phyloP scores from a whole-genome alignment of 169 alveolate species.

The Plasmodium malariae region DNA sequence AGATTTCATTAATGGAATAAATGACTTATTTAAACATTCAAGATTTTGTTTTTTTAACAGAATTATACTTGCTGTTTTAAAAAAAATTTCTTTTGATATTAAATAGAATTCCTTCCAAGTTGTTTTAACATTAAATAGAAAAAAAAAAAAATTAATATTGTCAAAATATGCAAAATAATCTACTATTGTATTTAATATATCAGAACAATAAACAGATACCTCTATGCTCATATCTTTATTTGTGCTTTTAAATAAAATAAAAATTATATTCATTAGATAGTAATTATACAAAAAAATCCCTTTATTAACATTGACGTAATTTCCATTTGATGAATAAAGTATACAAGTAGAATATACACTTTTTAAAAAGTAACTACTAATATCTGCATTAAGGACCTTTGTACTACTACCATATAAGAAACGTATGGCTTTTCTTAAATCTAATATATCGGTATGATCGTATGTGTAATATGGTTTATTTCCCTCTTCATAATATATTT shows the following conservation, averaged over 20 bases:
- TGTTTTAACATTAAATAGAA: slow-evolving; percentile 66
- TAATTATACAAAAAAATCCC: slow-evolving; percentile 53
- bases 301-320: slow-evolving; percentile 6
- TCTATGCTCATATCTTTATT: slow-evolving; percentile 77
- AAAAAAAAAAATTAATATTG: slow-evolving; percentile 67
- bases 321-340: slow-evolving; percentile 14
- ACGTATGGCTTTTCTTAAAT: slow-evolving; percentile 2
- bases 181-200: slow-evolving; percentile 39
- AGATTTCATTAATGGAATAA: slow-evolving; percentile 43
- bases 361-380: not conserved
- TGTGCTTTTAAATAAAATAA: slow-evolving; percentile 51
- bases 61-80: slow-evolving; percentile 62
- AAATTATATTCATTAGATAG: slow-evolving; percentile 57
- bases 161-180: slow-evolving; percentile 61
- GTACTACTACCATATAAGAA: slow-evolving; percentile 28
- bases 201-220: slow-evolving; percentile 65
- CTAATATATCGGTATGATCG: not conserved
- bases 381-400: not conserved
- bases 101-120: slow-evolving; percentile 76
- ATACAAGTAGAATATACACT: slow-evolving; percentile 38
- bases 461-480: not conserved
- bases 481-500: not conserved
- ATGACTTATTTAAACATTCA: slow-evolving; percentile 33
- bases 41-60: slow-evolving; percentile 44
- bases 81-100: slow-evolving; percentile 63